A percentile compares a stretch with the other conserved stretches of the same genome.
These are phyloP conservation scores for Osmanthus fragrans DNA, from an alignment of 257 asterid species.

Conservation along the genomic window DNA sequence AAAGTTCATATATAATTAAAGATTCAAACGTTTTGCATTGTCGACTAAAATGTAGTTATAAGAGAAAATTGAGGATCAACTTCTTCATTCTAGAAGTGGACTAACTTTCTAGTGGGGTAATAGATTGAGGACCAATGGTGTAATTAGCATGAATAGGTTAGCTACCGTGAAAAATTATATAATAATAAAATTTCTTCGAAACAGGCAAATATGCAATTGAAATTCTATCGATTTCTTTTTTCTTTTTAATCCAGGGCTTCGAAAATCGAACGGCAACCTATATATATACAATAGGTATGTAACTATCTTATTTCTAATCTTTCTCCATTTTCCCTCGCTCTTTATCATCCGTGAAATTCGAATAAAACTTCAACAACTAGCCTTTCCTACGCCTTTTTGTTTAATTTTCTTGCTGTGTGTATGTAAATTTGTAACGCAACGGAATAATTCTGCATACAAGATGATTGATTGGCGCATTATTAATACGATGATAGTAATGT, in stretches of 20 bases:
- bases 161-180: not conserved
- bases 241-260: not conserved
- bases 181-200: not conserved
- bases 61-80: not conserved
- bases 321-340: constrained; percentile 2
- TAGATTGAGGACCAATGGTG: not conserved
- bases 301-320: not conserved
- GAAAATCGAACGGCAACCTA: not conserved
- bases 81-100: not conserved
- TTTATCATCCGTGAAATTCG: not conserved
- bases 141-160: not conserved
- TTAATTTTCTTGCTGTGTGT: not conserved
- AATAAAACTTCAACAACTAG: not conserved
- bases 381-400: not conserved
- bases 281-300: not conserved
- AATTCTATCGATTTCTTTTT: not conserved
- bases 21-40: not conserved
- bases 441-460: not conserved
- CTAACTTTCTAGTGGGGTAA: not conserved
- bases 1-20: no score
- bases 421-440: not conserved
- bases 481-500: not conserved
- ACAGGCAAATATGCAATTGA: not conserved
- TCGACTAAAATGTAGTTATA: not conserved
- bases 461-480: not conserved